phyloP scores from a whole-genome alignment of 2,329 filamentous ascomycete genomes.

The Dothistroma septosporum region DNA sequence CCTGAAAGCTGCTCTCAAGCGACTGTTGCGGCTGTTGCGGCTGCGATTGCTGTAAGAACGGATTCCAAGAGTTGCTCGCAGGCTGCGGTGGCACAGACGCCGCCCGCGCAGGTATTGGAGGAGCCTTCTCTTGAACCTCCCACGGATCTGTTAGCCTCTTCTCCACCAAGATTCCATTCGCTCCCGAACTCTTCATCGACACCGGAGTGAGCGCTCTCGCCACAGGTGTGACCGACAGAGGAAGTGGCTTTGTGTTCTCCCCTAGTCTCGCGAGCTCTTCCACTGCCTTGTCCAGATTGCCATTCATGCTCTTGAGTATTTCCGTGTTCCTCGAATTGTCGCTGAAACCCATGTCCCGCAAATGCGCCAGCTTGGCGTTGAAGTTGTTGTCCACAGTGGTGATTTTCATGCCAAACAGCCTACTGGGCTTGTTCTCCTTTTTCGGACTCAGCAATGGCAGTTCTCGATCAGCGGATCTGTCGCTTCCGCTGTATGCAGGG shows the following conservation, averaged over 20 bases:
- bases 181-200: constrained; percentile 44
- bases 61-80: constrained; percentile 57
- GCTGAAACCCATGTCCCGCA: constrained; percentile 87
- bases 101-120: constrained; percentile 32
- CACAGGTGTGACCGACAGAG: constrained; percentile 33
- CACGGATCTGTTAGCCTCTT: constrained; percentile 42
- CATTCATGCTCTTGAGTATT: constrained; percentile 76
- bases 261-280: constrained; percentile 80
- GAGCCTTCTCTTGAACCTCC: constrained; percentile 39
- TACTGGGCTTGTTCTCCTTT: constrained; percentile 54
- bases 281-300: constrained; percentile 79
- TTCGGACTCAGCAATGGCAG: constrained; percentile 20
- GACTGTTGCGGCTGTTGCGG: constrained; percentile 24
- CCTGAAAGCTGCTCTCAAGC: constrained; percentile 57
- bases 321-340: constrained; percentile 77
- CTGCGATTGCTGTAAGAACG: constrained; percentile 54
- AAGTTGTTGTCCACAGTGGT: constrained; percentile 60
- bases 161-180: constrained; percentile 45
- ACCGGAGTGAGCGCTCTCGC: constrained; percentile 35
- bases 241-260: constrained; percentile 54
- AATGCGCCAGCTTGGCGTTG: constrained; percentile 69
- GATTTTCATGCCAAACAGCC: constrained; percentile 36
- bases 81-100: constrained; percentile 32
- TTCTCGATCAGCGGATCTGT: constrained; percentile 17
- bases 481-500: constrained; percentile 30